Conservation (phyloP, 1,284 basidiomycete genomes). For the Athelia psychrophila region DNA sequence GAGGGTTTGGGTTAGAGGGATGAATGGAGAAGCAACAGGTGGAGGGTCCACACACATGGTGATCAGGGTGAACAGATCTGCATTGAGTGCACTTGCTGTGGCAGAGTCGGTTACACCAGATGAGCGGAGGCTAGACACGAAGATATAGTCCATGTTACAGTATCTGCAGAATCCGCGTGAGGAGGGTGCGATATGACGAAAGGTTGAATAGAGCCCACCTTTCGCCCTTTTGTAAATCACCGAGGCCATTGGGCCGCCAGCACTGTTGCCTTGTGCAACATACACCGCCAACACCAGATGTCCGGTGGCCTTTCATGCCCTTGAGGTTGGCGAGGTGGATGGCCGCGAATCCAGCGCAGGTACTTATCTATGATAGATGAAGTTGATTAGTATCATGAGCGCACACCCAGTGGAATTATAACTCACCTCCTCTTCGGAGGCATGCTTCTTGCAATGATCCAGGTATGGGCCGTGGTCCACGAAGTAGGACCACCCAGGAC, state of each 20-base stretch:
- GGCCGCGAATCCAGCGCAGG: slow-evolving; percentile 11
- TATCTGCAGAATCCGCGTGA: neutral
- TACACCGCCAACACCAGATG: slow-evolving; percentile 9
- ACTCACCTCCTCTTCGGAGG: slow-evolving; percentile 1
- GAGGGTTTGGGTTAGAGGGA: too few relatives aligned
- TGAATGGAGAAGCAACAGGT: too few relatives aligned
- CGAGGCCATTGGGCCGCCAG: slow-evolving; percentile 10
- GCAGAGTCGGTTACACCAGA: too few relatives aligned
- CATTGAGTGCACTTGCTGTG: too few relatives aligned
- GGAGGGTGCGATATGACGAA: neutral
- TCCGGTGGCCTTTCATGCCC: slow-evolving; percentile 8
- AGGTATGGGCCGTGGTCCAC: neutral
- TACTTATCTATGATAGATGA: slow-evolving; percentile 7
- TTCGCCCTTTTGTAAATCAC: slow-evolving; percentile 19
- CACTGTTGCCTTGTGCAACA: slow-evolving; percentile 15
- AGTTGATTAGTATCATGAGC: neutral
- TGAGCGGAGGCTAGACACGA: slow-evolving; percentile 1
- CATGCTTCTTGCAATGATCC: neutral
- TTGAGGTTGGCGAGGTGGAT: slow-evolving; percentile 8
- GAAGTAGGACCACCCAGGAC: slow-evolving; percentile 16
- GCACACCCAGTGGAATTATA: neutral
- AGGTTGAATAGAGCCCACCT: slow-evolving; percentile 8
- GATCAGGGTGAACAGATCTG: too few relatives aligned
- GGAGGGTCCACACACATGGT: too few relatives aligned
- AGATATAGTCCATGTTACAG: slow-evolving; percentile 2